Conservation (phyloP, 768 basidiomycete species). For the Lepiota venenata region DNA sequence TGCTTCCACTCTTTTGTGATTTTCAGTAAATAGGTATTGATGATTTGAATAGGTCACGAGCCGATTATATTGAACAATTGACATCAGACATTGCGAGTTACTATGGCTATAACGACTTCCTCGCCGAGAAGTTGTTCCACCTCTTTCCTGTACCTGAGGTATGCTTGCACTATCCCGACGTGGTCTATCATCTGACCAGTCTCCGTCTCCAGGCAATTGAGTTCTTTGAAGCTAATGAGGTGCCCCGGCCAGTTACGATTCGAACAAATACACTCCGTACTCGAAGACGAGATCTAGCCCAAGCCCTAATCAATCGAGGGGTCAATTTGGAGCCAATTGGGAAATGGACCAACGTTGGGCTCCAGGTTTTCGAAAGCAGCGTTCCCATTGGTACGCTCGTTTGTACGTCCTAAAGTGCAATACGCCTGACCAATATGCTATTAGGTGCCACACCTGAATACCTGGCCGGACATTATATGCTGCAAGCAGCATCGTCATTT, state of each 20-base stretch:
- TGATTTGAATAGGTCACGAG: constrained; percentile 57
- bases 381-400: constrained; percentile 76
- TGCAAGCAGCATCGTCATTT: constrained; percentile 98
- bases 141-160: constrained; percentile 94
- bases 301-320: constrained; percentile 90
- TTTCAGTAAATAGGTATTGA: neutral
- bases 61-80: constrained; percentile 88
- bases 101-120: constrained; percentile 96
- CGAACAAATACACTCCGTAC: constrained; percentile 96
- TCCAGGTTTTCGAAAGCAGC: constrained; percentile 96
- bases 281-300: constrained; percentile 90
- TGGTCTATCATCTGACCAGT: constrained; percentile 9
- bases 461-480: constrained; percentile 98
- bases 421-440: neutral
- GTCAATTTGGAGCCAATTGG: constrained; percentile 98
- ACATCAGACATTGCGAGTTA: constrained; percentile 89
- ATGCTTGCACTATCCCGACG: constrained; percentile 17
- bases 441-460: constrained; percentile 92
- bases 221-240: constrained; percentile 97
- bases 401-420: neutral
- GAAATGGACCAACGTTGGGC: constrained; percentile 98
- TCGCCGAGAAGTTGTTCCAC: constrained; percentile 91
- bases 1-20: constrained; percentile 14
- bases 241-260: constrained; percentile 94
- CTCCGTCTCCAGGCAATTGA: constrained; percentile 72